Conservation (phyloP, 225 moss, liverwort and hornwort genomes). For the Pseudoscleropodium purum region DNA sequence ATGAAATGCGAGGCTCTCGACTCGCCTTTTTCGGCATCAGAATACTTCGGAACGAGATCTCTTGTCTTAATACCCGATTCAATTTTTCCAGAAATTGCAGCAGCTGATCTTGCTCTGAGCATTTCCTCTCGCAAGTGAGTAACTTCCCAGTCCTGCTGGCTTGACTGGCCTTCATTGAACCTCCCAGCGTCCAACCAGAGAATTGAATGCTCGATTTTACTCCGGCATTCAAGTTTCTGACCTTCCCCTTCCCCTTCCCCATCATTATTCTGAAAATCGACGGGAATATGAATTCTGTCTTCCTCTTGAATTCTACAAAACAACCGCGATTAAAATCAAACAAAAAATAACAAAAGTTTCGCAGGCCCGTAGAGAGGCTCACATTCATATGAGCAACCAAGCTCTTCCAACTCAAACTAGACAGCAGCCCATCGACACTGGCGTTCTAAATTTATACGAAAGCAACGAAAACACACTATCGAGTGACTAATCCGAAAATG, state of each 20-base stretch:
- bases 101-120: conserved; percentile 25
- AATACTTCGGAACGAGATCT: conserved; percentile 3
- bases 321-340: not conserved
- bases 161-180: conserved; percentile 18
- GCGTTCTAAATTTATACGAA: not conserved
- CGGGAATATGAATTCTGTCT: not conserved
- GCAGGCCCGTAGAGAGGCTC: not conserved
- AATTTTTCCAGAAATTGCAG: conserved; percentile 25
- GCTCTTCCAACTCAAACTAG: not conserved
- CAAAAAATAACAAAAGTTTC: not conserved
- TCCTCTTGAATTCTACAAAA: conserved; percentile 3
- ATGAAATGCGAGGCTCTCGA: not conserved
- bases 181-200: conserved; percentile 63
- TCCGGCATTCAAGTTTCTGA: conserved; percentile 2
- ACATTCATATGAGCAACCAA: not conserved
- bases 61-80: not conserved
- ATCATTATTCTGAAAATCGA: not conserved
- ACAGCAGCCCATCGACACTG: not conserved
- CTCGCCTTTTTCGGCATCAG: not conserved
- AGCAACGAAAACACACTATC: not conserved
- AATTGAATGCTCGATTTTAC: conserved; percentile 17
- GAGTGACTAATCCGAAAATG: not conserved
- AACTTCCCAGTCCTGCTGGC: conserved; percentile 54
- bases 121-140: conserved; percentile 53
- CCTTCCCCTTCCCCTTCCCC: conserved; percentile 1